Base-by-base conservation (phyloP, 805 yeast genomes). In the Lipomyces yamadae region DNA sequence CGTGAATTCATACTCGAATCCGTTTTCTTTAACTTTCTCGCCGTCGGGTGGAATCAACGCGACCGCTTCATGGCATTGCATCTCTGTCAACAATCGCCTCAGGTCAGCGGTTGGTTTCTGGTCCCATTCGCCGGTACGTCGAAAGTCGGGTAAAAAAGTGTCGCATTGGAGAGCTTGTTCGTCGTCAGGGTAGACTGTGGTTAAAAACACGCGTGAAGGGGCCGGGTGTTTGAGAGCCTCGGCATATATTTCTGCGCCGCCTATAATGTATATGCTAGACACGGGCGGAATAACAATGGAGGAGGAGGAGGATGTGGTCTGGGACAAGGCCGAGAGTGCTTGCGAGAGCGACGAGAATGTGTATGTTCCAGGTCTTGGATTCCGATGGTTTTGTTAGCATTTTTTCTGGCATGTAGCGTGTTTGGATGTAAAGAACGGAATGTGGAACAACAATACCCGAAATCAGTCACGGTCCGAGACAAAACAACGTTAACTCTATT, bases 191-290 rank as follows among this genome's bases (percentile, higher is more conserved):
- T 55, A 52, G 45, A 68, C 70, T 32, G 50, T 54, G n/a, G 37
- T 73, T 69, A 3, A 73, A 72, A 1, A 72, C 71, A 10, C 74
- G 73, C 3, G 33, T 91, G 81, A 60, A 91, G 77, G 35, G 86
- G 82, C 57, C 84, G 84, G 0, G 88, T 86, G 10, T 79, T 75
- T 68, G 13, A 87, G 74, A 13, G 87, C 81, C 52, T 85, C 81
- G 61, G 85, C 83, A 78, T 95, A 95, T 7, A 95, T 81, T 75
- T 93, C 93, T 0, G 93, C 95, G 0, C 99, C 99, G 2, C 99
- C 99, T 69, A 95, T 94, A 33, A 95, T 83, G 74, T 87, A 95
- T 0, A 95, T 82, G 15, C 52, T 50, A 5, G 69, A 56, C 8
- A 59, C 54, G 6, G 67, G 68, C 10, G 68, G 68, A 7, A 59